Base-by-base conservation (phyloP, 208 protist species). In the Leptomonas seymouri region DNA sequence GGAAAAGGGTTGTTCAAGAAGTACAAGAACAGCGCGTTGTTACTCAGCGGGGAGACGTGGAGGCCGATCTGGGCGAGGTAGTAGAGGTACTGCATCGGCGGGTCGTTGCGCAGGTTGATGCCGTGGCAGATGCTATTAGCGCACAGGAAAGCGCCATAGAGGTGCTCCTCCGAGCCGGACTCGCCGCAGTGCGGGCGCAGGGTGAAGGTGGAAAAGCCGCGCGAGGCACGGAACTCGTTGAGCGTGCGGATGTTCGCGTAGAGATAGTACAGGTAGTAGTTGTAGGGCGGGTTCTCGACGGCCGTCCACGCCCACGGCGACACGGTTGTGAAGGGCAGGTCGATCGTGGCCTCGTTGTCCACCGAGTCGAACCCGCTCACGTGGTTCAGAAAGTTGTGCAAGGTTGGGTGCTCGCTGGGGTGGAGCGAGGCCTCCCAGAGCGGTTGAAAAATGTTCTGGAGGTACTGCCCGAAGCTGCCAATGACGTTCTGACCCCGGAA, bases 211-310 rank as follows among this genome's bases (percentile, higher is more conserved):
- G 95, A 96, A 74, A 98, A 89, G 30, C 95, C 91, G 15, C 89
- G 87, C 21, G 80, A 87, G 16, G 81, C 78, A 54, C 98, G 83
- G 69, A 99, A 97, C 66, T 96, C 82, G 82, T 99, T 99, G 14
- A 99, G 91, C 20, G 93, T 93, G 61, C 90, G 76, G 39, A 99
- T 89, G 82, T 99, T 99, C 31, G 98, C 97, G 78, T 98, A 99
- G 48, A 99, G 88, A 80, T 99, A 99, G 84, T 98, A 99, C 23
- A 97, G 78, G 77, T 99, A 99, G 80, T 99, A 99, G 55, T 95
- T 94, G 82, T 99, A 99, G 20, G 98, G 98, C 39, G 99, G 99
- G 86, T 99, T 99, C 51, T 96, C 86, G 20, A 93, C 78, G 5
- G 82, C 59, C 25, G 83, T 97, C 98, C 98, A 99, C 30, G 96